Evolutionary conservation across 192 early-diverging fungal genomes (phyloP), one percentile per base, ranked within the genome.

Genomic region (Coemansia asiatica): DNA sequence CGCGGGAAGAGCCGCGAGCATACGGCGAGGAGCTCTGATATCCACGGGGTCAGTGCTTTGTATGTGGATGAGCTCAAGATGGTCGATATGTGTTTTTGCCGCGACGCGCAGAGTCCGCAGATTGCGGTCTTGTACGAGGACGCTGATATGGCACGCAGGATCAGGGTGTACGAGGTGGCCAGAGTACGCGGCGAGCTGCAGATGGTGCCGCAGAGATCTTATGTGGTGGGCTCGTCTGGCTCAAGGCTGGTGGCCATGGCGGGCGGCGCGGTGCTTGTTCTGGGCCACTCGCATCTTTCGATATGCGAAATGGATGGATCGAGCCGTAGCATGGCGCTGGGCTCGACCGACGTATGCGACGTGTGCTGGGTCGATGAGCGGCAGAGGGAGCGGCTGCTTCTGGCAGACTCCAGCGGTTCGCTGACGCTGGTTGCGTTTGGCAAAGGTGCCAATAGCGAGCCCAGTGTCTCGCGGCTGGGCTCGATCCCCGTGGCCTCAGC

Each of bases 341-440:
- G 40, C 40, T 4, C 4, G 13, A 4, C 40, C 16, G 40, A 44
- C 40, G 40, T 44, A 15, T 44, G 84, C 84, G 60, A 81, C 86
- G 61, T 82, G 76, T 61, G 81, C 74, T 76, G 72, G 54, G 61
- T 91, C 1, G 85, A 88, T 64, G 65, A 63, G 13, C 72, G 81
- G 6, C 76, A 83, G 44, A 58, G 69, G 23, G 60, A 64, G 40
- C 82, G 88, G 56, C 89, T 85, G 65, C 78, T 95, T n/a, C 56
- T 94, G 4, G 87, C 87, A 18, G 93, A 94, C 68, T 70, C 79
- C 29, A 64, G 69, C 6, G 92, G 92, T 33, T 72, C 70, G 4
- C 60, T 97, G 27, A 87, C 85, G 57, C 69, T 90, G 8, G 68
- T 90, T 0, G 78, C 85, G 23, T 21, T 60, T 31, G 50, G 50